Evolutionary conservation across 2,329 filamentous ascomycete genomes (phyloP).

Genomic region (Amauroascus niger): DNA sequence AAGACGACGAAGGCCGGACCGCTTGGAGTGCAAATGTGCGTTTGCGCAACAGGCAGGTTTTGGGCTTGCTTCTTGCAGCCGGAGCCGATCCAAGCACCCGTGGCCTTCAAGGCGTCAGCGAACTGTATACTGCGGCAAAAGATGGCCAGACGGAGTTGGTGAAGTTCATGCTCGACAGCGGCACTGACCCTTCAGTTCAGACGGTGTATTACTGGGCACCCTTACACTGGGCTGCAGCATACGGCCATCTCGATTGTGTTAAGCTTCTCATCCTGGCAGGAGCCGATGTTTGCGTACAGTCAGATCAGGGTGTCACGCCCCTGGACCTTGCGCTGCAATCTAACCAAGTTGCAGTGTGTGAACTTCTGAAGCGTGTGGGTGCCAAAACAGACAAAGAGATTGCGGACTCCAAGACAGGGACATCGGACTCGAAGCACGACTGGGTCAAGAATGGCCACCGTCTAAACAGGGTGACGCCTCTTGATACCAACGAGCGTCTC

Average conservation of each 20-base stretch:
- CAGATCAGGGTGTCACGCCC: not conserved
- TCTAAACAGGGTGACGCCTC: not conserved
- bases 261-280: not conserved
- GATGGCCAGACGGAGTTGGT: not conserved
- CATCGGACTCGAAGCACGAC: not conserved
- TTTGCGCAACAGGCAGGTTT: not conserved
- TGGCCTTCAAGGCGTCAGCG: not conserved
- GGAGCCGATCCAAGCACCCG: not conserved
- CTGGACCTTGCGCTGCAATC: not conserved
- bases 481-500: not conserved
- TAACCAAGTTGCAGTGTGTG: not conserved
- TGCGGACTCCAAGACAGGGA: not conserved
- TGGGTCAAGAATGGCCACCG: not conserved
- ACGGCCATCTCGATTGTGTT: constrained; percentile 1
- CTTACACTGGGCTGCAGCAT: not conserved
- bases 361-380: not conserved
- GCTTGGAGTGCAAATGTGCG: not conserved
- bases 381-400: not conserved
- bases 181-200: not conserved
- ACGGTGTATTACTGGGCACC: not conserved
- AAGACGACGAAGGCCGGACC: not conserved
- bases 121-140: not conserved
- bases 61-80: not conserved
- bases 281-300: not conserved
- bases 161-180: not conserved